Base-by-base conservation (phyloP, 1,284 basidiomycete species). In the Thecaphora frezii region DNA sequence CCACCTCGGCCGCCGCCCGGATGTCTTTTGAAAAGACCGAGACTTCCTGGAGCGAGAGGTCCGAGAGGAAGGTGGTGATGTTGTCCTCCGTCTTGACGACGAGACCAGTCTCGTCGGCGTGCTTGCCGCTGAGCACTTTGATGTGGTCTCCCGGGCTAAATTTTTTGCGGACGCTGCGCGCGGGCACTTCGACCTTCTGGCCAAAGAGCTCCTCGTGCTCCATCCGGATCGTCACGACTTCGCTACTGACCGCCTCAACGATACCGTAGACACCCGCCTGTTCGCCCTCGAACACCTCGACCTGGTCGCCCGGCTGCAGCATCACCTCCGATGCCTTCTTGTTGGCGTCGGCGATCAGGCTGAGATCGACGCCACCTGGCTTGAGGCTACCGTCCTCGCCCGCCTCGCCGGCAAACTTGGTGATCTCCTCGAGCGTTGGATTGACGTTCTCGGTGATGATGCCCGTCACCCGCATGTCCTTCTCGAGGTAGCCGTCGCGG, bases 101-200 rank as follows among this genome's bases (percentile, higher is more conserved):
- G 71, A 98, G 84, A 83, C 94, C 94, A 7, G 93, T 96, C 81
- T 97, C 93, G 74, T 96, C 91, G 10, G 86, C 86, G 76, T 97
- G 97, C 81, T 93, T 89, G 23, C 94, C 94, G 8, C 88, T 85
- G 86, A 97, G 92, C 55, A 98, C 94, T 82, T 97, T 97, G 82
- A 99, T 91, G 76, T 99, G 96, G 80, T 98, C 94, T 79, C 94
- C 96, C 47, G 92, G 86, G 79, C 91, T 92, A 83, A 99, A 98
- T 44, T 88, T 85, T 82, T 99, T 98, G 66, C 93, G 85, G 3
- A 97, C 91, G 75, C 89, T 90, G 51, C 89, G 83, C 1, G 91
- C 90, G 0, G 90, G 89, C 5, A 98, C 85, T 64, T 97, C 92
- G 49, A 83, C 78, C 73, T 87, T 87, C 77, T 90, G 88, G 2